Base-by-base conservation (phyloP, 192 early-diverging fungal genomes). In the Coemansia sp. region DNA sequence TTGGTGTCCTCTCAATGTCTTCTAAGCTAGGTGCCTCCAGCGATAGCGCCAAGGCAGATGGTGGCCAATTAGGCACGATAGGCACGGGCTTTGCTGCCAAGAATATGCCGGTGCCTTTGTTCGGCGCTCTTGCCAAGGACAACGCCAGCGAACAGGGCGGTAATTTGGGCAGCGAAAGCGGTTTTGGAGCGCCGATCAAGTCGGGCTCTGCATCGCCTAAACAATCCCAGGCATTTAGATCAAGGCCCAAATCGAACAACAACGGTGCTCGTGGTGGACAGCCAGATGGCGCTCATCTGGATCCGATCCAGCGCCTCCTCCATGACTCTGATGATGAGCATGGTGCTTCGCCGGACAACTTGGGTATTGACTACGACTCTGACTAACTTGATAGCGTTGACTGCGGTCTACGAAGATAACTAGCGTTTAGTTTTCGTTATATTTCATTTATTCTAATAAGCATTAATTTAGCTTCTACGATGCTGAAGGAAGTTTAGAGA, bases 1-100 rank as follows among this genome's bases (percentile, higher is more conserved):
- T 79, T 70, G 77, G 77, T 8, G 68, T 79, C 12, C 60, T 61
- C 1, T 79, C 77, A 18, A 73, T 73, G 71, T 67, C 77, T 5
- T 20, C 33, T 7, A 58, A 38, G 16, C 4, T n/a, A 16, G 14
- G n/a, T 8, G 6, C 4, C 10, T 58, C 56, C n/a, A 18, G n/a
- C 2, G 17, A n/a, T n/a, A 34, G 12, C 14, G 2, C 25, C 17
- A 25, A 25, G 12, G 28, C 5, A 16, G 52, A 12, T 7, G 28
- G 17, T 5, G 48, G 48, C 16, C 17, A 18, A 49, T 49, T 18
- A 18, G 48, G 25, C 10, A 2, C 25, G 52, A 18, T 30, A 16
- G 52, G 52, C 12, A 25, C 29, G 5, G 18, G 52, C 28, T 55
- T 55, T 7, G 17, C 28, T 8, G 11, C 50, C 20, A 49, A 25